Evolutionary conservation across 169 alveolate species (phyloP), one percentile per base, ranked within the genome.

Genomic region (Plasmodium malariae): DNA sequence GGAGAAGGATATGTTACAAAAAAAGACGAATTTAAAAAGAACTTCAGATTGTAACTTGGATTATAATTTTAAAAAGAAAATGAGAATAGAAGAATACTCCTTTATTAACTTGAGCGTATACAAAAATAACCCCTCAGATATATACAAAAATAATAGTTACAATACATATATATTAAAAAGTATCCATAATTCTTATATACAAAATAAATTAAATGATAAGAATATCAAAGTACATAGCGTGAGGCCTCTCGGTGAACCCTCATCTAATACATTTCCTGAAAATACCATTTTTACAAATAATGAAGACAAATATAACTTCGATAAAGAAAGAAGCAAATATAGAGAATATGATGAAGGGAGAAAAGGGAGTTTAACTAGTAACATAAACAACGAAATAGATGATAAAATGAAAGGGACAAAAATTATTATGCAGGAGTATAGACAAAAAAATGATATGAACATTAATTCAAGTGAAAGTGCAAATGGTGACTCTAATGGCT

Each of bases 161-260:
- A 83, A 83, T 60, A 55, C 85, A 28, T 83, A 83, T 71, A 51
- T 83, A 67, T 67, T 83, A 59, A 65, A 83, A 24, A 83, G 40
- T 17, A 71, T 83, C 19, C 80, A 68, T 12, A 43, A 83, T 67
- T 49, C 85, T 9, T 83, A 83, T 70, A 43, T 83, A 26, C 45
- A 32, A 67, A 51, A 67, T 40, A 83, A 83, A 49, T 51, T 83
- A 45, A 83, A 67, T 43, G 70, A n/a, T 11, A 37, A 30, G 43
- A 36, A 67, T 12, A 40, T 11, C 28, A 57, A 67, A 67, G 54
- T 67, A 32, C 30, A 59, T 24, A 43, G 4, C 14, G 14, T 0
- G 17, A 55, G 19, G 2, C n/a, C 49, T 11, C 37, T 17, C 2
- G 45, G 30, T 7, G 71, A 17, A 43, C 36, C 11, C 54, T 17